A percentile compares a stretch with the other conserved stretches of the same genome.
Conservation (phyloP, 1,284 basidiomycete genomes). For the Ceratobasidium sp. region DNA sequence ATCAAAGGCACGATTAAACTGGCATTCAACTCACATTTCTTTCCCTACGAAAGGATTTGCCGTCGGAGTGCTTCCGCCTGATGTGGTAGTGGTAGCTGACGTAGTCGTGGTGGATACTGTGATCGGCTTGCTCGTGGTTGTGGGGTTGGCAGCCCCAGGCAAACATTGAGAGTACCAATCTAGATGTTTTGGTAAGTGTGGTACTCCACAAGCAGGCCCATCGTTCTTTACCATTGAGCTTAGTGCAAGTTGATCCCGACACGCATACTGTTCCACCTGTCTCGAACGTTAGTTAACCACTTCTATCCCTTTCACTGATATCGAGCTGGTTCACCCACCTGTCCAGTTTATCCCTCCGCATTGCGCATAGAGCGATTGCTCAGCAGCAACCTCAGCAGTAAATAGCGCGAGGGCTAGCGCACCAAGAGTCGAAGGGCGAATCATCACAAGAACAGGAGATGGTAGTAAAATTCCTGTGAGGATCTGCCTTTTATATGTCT, state of each 20-base stretch:
- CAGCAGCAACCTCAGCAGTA: constrained; percentile 1
- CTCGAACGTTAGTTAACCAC: neutral
- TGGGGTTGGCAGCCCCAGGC: neutral
- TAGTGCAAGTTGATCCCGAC: neutral
- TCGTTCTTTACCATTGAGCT: constrained; percentile 11
- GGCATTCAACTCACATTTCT: neutral
- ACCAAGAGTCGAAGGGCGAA: neutral
- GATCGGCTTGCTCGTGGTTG: neutral
- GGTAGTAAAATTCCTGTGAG: too few relatives aligned
- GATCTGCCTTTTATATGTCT: too few relatives aligned
- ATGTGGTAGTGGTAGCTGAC: neutral
- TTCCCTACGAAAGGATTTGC: constrained; percentile 12
- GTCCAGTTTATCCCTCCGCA: constrained; percentile 18
- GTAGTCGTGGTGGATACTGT: neutral
- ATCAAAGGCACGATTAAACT: neutral
- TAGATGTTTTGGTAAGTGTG: neutral
- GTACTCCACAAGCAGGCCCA: neutral
- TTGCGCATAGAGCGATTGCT: constrained; percentile 10
- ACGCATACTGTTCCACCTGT: constrained; percentile 14
- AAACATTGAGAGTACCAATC: constrained; percentile 21
- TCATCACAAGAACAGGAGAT: too few relatives aligned
- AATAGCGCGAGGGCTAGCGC: neutral
- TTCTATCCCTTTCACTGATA: neutral
- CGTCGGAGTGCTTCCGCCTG: neutral
- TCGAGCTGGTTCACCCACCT: neutral